Percentiles rank a stretch among this genome's conserved stretches.
These are phyloP conservation scores for Lasiosphaeria miniovina DNA, from an alignment of 495 filamentous ascomycete species.

Conservation along the genomic window DNA sequence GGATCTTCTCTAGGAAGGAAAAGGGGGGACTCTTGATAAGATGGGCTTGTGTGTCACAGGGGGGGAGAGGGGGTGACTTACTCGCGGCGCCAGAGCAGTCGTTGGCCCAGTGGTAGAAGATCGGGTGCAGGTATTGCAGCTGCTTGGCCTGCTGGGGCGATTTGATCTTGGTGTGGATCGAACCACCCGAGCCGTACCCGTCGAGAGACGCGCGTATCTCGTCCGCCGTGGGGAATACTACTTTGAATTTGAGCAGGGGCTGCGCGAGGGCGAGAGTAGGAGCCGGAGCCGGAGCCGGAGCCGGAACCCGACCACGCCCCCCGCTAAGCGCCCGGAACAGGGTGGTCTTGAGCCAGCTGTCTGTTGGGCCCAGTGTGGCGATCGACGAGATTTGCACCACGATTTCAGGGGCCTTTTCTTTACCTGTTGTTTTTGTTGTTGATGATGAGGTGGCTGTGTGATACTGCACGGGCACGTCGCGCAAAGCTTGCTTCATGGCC, in stretches of 20 bases:
- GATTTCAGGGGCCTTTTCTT: conserved; percentile 48
- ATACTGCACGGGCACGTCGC: conserved; percentile 41
- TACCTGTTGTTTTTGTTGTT: not conserved
- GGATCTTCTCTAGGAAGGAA: no score
- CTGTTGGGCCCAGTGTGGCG: conserved; percentile 69
- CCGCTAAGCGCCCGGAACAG: conserved; percentile 57
- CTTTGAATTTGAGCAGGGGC: conserved; percentile 41
- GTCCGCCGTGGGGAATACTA: conserved; percentile 77
- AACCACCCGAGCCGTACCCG: conserved; percentile 73
- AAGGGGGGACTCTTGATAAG: no score
- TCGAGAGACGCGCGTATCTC: conserved; percentile 78
- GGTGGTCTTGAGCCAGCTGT: conserved; percentile 69
- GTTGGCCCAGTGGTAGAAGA: conserved; percentile 70
- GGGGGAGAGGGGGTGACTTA: conserved; percentile 12
- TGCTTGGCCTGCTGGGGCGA: conserved; percentile 69
- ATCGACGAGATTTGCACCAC: conserved; percentile 80
- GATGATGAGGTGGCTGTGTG: no score
- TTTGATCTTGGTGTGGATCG: conserved; percentile 78
- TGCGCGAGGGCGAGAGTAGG: not conserved
- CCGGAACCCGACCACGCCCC: conserved; percentile 1
- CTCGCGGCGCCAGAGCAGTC: conserved; percentile 40
- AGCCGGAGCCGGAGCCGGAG: no score
- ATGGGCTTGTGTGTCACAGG: no score
- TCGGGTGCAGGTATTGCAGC: conserved; percentile 65
- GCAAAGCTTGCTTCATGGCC: conserved; percentile 60